Percentiles rank a stretch among this genome's conserved stretches.
These are phyloP conservation scores for Hippophae rhamnoides DNA, from an alignment of 306 rosid species.

Conservation along the genomic window DNA sequence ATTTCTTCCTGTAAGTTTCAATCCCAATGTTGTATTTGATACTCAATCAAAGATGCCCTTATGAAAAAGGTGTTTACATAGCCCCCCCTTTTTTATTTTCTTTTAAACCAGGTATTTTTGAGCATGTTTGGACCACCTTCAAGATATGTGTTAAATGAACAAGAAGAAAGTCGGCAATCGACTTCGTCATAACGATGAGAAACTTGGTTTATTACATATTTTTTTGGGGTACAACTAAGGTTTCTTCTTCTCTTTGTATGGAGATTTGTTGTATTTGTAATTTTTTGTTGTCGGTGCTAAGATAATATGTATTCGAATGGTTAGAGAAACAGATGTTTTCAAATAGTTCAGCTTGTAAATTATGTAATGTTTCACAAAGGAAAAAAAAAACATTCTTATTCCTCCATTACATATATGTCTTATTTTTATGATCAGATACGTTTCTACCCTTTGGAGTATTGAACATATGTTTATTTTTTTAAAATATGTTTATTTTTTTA, in stretches of 20 bases:
- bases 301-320: background rate
- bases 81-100: background rate
- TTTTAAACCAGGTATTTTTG: slow-evolving; percentile 52
- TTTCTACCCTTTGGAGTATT: too few relatives aligned
- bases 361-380: slow-evolving; percentile 5
- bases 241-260: background rate
- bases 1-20: slow-evolving; percentile 32
- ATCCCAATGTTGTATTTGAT: background rate
- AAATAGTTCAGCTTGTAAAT: slow-evolving; percentile 16
- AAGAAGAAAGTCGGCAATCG: slow-evolving; percentile 42
- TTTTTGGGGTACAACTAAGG: slow-evolving; percentile 3
- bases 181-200: slow-evolving; percentile 32
- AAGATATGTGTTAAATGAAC: slow-evolving; percentile 44
- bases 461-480: too few relatives aligned
- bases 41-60: background rate
- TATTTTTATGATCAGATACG: too few relatives aligned
- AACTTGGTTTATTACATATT: background rate
- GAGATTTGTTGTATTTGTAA: background rate
- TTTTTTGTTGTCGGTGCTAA: too few relatives aligned
- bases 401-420: too few relatives aligned
- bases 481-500: too few relatives aligned
- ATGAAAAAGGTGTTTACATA: background rate
- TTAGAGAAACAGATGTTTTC: background rate
- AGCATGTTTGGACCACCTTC: slow-evolving; percentile 97
- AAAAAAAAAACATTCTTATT: slow-evolving; percentile 7